These are phyloP conservation scores for Exophiala calicioides DNA, from an alignment of 2,329 filamentous ascomycete genomes.

Conservation along the genomic window DNA sequence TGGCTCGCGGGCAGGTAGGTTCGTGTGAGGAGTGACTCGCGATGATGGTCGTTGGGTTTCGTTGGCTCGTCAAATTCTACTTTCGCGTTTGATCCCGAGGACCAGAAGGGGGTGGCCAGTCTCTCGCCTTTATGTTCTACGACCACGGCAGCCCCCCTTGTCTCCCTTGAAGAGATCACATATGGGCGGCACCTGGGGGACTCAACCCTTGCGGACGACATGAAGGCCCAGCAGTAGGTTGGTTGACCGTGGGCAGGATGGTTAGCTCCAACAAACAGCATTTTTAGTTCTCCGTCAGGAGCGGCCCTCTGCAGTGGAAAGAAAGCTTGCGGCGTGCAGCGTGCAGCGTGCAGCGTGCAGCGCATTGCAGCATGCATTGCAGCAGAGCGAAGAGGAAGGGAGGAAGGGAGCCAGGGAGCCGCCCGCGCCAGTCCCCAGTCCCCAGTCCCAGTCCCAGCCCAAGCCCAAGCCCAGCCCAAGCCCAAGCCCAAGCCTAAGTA, in stretches of 20 bases:
- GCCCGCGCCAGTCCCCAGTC: no score
- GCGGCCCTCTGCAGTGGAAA: conserved; percentile 1
- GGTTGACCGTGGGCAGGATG: background rate
- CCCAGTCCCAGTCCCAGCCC: no score
- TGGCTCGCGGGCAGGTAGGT: no score
- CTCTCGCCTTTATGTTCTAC: background rate
- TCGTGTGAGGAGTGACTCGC: no score
- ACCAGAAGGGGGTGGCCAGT: background rate
- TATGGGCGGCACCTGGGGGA: background rate
- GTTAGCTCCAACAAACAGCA: background rate
- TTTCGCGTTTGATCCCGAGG: no score
- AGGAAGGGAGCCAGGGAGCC: no score
- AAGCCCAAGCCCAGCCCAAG: no score
- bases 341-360: background rate
- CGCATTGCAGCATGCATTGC: background rate
- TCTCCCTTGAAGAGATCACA: background rate
- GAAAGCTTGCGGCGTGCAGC: background rate
- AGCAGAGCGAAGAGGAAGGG: no score
- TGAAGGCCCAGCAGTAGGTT: background rate
- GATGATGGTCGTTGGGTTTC: no score
- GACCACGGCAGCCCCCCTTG: background rate
- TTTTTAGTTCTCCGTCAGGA: conserved; percentile 4
- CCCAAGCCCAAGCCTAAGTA: no score
- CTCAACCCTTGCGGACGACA: background rate
- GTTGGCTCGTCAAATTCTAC: no score